Base-by-base conservation (phyloP, 345 rosid genomes). In the Adansonia digitata region DNA sequence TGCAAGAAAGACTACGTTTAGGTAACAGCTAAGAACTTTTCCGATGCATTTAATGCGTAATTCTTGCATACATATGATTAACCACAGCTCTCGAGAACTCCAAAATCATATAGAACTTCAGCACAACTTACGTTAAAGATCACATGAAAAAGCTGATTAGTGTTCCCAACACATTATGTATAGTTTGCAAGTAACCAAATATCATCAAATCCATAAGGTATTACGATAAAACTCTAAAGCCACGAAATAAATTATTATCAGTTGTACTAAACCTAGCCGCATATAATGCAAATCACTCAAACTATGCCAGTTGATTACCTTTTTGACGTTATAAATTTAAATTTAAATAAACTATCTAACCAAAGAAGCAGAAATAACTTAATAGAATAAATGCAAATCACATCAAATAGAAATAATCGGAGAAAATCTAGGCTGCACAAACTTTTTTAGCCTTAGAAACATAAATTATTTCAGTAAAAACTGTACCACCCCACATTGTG, bases 1-100 rank as follows among this genome's bases (percentile, higher is more conserved):
- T 96, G 84, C 81, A 81, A 62, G 29, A 60, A 62, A 48, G 12
- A 49, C 31, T 31, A n/a, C 26, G 31, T 29, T 69, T 7, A 18
- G 42, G 57, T 49, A 18, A 49, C 42, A 69, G 18, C 59, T 31
- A 10, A 48, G 45, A 49, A 49, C 27, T 51, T 69, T n/a, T 29
- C 15, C 5, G 0, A 69, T 69, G 17, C 57, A 46, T 8, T 27
- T 17, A 0, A 68, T 68, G 24, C 40, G 18, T 27, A 27, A 68
- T 45, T 1, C 56, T 46, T 29, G 72, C 72, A 68, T 29, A 45
- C 3, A 26, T 13, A 43, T 67, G 39, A 67, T 14, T 22, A 24
- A 66, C 17, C n/a, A 13, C 2, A 4, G 31, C 51, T 65, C 51
- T 7, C 3, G 46, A 18, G 14, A 60, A 60, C 8, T 63, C 3